Base-by-base conservation (phyloP, 371 early-diverging fungal genomes). In the Mucor sp. region DNA sequence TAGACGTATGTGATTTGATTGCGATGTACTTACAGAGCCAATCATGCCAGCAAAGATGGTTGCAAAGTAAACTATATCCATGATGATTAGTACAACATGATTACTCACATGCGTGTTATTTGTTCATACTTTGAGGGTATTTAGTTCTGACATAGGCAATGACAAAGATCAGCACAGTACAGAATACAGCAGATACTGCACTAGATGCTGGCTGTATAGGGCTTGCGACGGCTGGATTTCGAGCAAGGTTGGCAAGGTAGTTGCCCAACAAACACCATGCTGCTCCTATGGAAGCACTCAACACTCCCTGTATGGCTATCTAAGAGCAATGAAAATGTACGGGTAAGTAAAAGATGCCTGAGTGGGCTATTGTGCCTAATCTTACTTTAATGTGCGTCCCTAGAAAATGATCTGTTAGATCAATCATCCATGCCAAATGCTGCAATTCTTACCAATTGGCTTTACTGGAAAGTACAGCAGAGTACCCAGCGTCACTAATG, bases 1-100 rank as follows among this genome's bases (percentile, higher is more conserved):
- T 39, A 58, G 0, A 28, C 28, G 8, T 9, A 12, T 39, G 32
- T 27, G 15, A 60, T 9, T 0, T 30, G 19, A 21, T 15, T 17
- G 11, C 8, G 33, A 6, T 33, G 33, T 33, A n/a, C 64, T 72
- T 74, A 76, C 79, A 7, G 71, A 58, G 19, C 74, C 19, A 6
- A 78, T 50, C 53, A 81, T 78, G 47, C 74, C 70, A 21, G 75
- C 79, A 64, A 70, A 70, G 11, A 77, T 62, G 50, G 75, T 73
- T 12, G 72, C 75, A 61, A 81, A 75, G 41, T 70, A 72, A 53
- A 74, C 81, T 65, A 25, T 5, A 12, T 33, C 3, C 33, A 33
- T 28, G 27, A 19, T 11, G 12, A 37, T 44, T 2, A 25, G 41
- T 61, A 44, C 7, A 17, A 28, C 39, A 39, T 12, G 5, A 37